Percentiles rank a stretch among this genome's conserved stretches.
phyloP scores from a whole-genome alignment of 352 stramenopile species.

The Stephanocyclus meneghinianus region DNA sequence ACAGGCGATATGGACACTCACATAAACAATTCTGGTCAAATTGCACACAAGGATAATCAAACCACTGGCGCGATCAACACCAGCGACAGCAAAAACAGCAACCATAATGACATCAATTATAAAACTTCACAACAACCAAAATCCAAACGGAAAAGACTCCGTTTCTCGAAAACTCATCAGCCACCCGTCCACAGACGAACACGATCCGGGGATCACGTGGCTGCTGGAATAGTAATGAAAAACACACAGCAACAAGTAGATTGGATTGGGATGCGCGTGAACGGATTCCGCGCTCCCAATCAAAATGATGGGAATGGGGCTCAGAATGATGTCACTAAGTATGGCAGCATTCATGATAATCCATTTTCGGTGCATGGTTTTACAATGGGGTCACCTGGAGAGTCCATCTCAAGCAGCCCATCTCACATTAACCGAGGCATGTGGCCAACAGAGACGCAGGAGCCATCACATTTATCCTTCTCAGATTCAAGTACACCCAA shows the following conservation, averaged over 20 bases:
- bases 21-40: background rate
- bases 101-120: background rate
- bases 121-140: background rate
- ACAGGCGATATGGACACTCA: background rate
- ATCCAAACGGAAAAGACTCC: background rate
- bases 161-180: conserved; percentile 12
- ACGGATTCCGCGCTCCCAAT: conserved; percentile 51
- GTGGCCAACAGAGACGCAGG: background rate
- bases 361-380: background rate
- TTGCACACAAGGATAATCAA: background rate
- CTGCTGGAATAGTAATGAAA: conserved; percentile 43
- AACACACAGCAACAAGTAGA: conserved; percentile 46
- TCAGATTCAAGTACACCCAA: conserved; percentile 15
- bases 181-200: conserved; percentile 30
- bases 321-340: conserved; percentile 44
- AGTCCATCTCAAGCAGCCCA: background rate
- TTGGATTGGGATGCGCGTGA: conserved; percentile 68
- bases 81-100: background rate
- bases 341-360: background rate
- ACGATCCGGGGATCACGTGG: conserved; percentile 55
- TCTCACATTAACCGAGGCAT: background rate
- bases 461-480: conserved; percentile 9
- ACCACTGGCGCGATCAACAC: background rate
- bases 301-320: conserved; percentile 6
- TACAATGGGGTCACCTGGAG: background rate